Evolutionary conservation across 2,329 filamentous ascomycete genomes (phyloP).

Genomic region (Diaporthe australafricana): DNA sequence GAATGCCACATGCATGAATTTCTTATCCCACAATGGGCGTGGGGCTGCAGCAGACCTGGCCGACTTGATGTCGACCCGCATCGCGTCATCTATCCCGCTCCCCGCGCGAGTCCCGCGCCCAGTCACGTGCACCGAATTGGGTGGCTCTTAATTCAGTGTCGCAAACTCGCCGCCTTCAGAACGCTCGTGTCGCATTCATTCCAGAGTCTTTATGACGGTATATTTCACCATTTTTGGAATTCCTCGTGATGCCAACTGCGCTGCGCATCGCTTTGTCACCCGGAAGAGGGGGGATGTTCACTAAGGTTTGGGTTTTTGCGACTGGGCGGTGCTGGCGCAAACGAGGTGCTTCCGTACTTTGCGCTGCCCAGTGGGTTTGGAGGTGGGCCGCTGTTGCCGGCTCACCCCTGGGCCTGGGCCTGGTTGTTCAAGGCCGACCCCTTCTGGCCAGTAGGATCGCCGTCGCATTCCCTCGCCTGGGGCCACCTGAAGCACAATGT

Average conservation of each 20-base stretch:
- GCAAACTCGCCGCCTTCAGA: conserved; percentile 16
- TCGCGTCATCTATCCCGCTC: conserved; percentile 3
- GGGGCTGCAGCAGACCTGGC: background rate
- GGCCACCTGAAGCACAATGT: conserved; percentile 41
- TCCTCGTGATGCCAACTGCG: background rate
- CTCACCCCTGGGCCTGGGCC: conserved; percentile 23
- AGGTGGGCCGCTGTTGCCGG: conserved; percentile 23
- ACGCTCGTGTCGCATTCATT: conserved; percentile 22
- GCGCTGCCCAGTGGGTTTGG: conserved; percentile 14
- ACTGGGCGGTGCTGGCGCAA: conserved; percentile 29
- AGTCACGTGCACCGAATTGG: conserved; percentile 24
- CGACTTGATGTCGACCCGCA: background rate
- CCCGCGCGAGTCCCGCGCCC: conserved; percentile 27
- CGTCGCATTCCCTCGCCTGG: conserved; percentile 38
- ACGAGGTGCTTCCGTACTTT: background rate
- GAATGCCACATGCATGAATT: background rate
- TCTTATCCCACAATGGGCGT: background rate
- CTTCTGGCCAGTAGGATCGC: conserved; percentile 42
- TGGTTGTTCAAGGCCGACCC: conserved; percentile 30
- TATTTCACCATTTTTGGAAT: background rate
- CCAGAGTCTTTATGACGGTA: background rate
- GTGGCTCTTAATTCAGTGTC: conserved; percentile 10
- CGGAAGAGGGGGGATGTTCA: conserved; percentile 24
- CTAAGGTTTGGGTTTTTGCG: conserved; percentile 21
- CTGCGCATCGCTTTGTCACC: conserved; percentile 26